A percentile compares a stretch with the other conserved stretches of the same genome.
These are phyloP conservation scores for Leccinum obscurum DNA, from an alignment of 768 basidiomycete species.

Conservation along the genomic window DNA sequence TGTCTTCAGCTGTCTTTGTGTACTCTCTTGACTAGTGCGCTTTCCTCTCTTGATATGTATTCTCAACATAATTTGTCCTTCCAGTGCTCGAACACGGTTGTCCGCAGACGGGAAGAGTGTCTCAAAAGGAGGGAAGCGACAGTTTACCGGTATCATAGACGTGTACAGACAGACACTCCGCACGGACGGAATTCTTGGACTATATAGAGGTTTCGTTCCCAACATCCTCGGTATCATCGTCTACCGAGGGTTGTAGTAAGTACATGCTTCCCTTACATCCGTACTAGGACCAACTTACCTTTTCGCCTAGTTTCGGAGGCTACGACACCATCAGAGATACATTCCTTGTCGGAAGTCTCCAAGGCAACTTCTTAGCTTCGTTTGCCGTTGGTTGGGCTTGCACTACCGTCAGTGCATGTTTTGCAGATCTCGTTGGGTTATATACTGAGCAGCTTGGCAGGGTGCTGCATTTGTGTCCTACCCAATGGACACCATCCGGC, in stretches of 20 bases:
- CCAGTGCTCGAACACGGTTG: conserved; percentile 42
- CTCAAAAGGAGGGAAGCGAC: conserved; percentile 39
- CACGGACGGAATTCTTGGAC: conserved; percentile 41
- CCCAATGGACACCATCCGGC: conserved; percentile 45
- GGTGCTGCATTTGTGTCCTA: conserved; percentile 41
- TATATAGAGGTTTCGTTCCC: conserved; percentile 45
- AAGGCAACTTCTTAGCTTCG: conserved; percentile 42
- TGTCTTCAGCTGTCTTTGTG: conserved; percentile 42
- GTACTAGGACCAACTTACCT: background rate
- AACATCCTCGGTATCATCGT: conserved; percentile 43
- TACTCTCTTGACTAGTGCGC: conserved; percentile 47
- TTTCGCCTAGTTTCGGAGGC: conserved; percentile 38
- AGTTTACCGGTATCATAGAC: conserved; percentile 42
- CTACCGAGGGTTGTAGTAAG: conserved; percentile 46
- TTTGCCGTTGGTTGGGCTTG: conserved; percentile 43
- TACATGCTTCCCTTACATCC: background rate
- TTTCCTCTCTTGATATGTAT: background rate
- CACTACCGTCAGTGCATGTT: conserved; percentile 35
- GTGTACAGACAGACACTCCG: conserved; percentile 45
- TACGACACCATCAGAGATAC: conserved; percentile 43
- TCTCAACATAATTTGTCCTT: background rate
- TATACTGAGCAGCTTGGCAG: conserved; percentile 18
- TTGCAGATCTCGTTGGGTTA: background rate
- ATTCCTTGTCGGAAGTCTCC: conserved; percentile 38
- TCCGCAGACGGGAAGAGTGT: conserved; percentile 41